Conservation (phyloP, 768 basidiomycete genomes). For the Tricholoma matsutake region DNA sequence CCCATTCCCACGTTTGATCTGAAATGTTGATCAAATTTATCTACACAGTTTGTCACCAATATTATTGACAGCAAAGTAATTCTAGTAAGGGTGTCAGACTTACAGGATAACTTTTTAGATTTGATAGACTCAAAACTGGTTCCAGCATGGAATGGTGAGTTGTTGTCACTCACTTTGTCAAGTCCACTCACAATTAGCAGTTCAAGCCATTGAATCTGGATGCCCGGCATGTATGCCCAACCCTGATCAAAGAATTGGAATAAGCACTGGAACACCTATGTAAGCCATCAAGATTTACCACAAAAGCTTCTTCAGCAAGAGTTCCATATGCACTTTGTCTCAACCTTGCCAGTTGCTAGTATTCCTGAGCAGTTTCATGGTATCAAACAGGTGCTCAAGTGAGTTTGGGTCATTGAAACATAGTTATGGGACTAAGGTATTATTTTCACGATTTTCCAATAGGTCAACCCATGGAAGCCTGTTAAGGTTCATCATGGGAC, state of each 20-base stretch:
- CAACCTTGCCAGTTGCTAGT: constrained; percentile 34
- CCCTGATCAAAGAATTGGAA: background rate
- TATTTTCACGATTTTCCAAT: background rate
- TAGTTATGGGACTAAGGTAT: background rate
- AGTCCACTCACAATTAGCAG: background rate
- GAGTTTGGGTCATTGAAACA: constrained; percentile 7
- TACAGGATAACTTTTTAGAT: background rate
- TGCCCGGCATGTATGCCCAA: background rate
- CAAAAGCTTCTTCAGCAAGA: constrained; percentile 33
- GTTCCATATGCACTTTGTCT: constrained; percentile 35
- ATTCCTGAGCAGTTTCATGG: constrained; percentile 37
- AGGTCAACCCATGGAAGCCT: constrained; percentile 31
- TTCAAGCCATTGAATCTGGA: background rate
- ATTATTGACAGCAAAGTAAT: background rate
- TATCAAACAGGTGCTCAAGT: constrained; percentile 32
- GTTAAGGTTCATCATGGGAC: constrained; percentile 30
- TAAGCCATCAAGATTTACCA: constrained; percentile 35
- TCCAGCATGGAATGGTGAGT: background rate
- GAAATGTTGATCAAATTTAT: background rate
- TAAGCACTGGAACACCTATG: constrained; percentile 41
- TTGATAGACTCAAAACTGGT: background rate
- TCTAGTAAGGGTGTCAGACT: background rate
- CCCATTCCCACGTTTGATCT: background rate
- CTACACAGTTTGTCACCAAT: background rate
- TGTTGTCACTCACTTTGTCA: background rate